These are phyloP conservation scores for Mortierella antarctica DNA, from an alignment of 192 early-diverging fungal species.

Conservation along the genomic window DNA sequence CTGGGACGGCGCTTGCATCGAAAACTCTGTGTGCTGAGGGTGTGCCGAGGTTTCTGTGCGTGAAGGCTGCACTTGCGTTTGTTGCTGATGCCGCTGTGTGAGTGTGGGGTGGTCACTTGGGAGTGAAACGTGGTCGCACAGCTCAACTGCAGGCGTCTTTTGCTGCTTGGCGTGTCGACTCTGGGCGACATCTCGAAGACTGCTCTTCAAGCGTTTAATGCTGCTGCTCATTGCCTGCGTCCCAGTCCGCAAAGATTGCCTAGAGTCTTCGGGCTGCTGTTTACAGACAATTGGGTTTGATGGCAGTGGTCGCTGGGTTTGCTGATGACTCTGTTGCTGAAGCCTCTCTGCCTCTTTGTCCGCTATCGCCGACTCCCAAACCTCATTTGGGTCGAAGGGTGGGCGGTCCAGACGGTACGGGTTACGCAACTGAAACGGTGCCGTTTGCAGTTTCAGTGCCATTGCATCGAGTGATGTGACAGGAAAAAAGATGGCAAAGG, in stretches of 20 bases:
- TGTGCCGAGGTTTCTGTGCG: neutral
- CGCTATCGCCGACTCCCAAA: conserved; percentile 13
- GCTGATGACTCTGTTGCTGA: conserved; percentile 4
- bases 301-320: neutral
- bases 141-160: neutral
- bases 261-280: neutral
- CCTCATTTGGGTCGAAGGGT: conserved; percentile 21
- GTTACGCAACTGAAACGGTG: conserved; percentile 41
- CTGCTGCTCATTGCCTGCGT: conserved; percentile 1
- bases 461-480: conserved; percentile 3
- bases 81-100: neutral
- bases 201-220: neutral
- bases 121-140: too few relatives aligned
- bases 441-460: conserved; percentile 23
- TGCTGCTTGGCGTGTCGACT: neutral
- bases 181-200: neutral
- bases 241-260: neutral
- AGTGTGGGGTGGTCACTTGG: too few relatives aligned
- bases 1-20: neutral
- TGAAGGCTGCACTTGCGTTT: neutral
- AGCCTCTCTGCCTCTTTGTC: conserved; percentile 15
- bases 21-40: neutral
- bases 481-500: neutral
- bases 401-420: conserved; percentile 48
- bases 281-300: conserved; percentile 3